Evolutionary conservation across 2,329 filamentous ascomycete genomes (phyloP), one percentile per base, ranked within the genome.

Genomic region (Pleomassaria siparia): DNA sequence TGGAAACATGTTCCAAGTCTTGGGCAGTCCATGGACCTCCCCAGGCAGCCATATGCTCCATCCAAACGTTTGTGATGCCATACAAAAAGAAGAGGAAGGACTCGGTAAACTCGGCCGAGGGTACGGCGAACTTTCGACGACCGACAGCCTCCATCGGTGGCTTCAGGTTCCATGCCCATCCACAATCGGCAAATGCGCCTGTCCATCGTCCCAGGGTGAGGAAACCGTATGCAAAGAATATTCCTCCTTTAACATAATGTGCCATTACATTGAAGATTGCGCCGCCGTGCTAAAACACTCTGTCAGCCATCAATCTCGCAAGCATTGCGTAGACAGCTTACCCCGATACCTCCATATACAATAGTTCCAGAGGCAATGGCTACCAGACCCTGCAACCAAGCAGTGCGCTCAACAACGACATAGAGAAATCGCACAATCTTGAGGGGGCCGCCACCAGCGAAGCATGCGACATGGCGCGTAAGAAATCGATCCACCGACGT

Each of bases 131-230:
- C 42, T 83, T 83, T 81, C 86, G 87, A 63, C 78, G 82, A 55
- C 81, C 78, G 15, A 83, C 79, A 11, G 82, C 65, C 9, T 76
- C 76, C 49, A 72, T 70, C 4, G 75, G 65, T 8, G 90, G 90
- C 50, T 88, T 87, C 50, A 91, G 72, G 62, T 97, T 97, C 92
- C 92, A 96, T 0, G 91, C 89, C 92, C 92, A 97, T 56, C 92
- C 92, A 47, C 92, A 80, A 50, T 96, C 89, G 48, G 88, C 85
- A 67, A 95, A 97, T 67, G 88, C 88, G 21, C 92, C 92, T 64
- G 91, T 84, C 87, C 90, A 96, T 46, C 92, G 86, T 24, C 90
- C 91, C 3, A 97, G 78, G 0, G 89, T 95, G 50, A 96, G 74
- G 16, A 96, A 73, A 8, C 92, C 92, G 54, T 95, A 89, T 85